A percentile compares a stretch with the other conserved stretches of the same genome.
phyloP scores from a whole-genome alignment of 2,329 filamentous ascomycete genomes.

The Exophiala alcalophila region DNA sequence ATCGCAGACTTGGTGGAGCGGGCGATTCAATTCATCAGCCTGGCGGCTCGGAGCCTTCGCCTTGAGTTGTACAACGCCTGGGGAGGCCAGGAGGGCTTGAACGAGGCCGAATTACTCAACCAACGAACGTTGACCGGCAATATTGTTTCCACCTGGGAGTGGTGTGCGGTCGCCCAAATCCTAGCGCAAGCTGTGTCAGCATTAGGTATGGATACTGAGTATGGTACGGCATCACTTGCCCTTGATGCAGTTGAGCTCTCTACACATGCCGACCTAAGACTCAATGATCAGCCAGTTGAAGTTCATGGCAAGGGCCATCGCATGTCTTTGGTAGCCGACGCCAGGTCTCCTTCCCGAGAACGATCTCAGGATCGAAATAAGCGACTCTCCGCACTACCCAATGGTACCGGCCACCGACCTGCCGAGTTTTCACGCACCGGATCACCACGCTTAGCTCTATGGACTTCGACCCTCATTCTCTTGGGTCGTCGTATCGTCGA shows the following conservation, averaged over 20 bases:
- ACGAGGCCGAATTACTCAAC: constrained; percentile 32
- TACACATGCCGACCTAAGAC: constrained; percentile 1
- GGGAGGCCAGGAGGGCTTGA: constrained; percentile 47
- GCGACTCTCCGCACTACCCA: constrained; percentile 12
- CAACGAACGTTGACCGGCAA: constrained; percentile 42
- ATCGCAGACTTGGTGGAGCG: constrained; percentile 84
- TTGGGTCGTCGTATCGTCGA: constrained; percentile 78
- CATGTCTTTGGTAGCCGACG: constrained; percentile 11
- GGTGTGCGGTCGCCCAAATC: constrained; percentile 44
- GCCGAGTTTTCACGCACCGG: constrained; percentile 45
- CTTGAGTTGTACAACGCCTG: constrained; percentile 65
- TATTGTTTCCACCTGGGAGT: constrained; percentile 48
- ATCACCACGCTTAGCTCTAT: constrained; percentile 76
- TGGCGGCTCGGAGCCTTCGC: constrained; percentile 74
- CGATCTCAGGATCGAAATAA: constrained; percentile 17
- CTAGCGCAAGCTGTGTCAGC: constrained; percentile 30
- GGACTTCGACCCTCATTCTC: constrained; percentile 76
- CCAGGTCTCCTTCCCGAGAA: constrained; percentile 16
- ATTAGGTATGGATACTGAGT: constrained; percentile 11
- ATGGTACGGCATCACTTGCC: constrained; percentile 11
- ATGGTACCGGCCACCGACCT: constrained; percentile 10
- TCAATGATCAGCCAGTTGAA: neutral
- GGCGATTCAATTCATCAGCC: constrained; percentile 78
- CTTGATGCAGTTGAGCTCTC: constrained; percentile 23
- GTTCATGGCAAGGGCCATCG: constrained; percentile 2